phyloP scores from a whole-genome alignment of 139 green algal genomes.

The Chlamydomonas schloesseri region DNA sequence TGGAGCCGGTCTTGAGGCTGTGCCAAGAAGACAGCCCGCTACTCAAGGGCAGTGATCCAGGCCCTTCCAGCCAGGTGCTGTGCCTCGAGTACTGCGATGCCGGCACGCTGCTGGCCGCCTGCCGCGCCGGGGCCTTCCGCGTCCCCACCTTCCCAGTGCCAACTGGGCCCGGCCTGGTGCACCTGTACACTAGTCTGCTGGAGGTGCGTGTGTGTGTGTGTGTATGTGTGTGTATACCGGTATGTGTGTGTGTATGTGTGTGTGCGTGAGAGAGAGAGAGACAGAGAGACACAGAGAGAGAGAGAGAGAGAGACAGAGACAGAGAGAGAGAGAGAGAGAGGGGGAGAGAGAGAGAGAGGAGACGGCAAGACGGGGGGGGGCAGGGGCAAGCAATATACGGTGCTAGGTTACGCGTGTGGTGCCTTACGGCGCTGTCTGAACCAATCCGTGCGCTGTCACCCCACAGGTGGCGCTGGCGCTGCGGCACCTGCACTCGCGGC shows the following conservation, averaged over 20 bases:
- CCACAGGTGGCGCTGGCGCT: slow-evolving; percentile 20
- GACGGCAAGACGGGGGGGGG: no score
- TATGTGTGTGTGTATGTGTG: no score
- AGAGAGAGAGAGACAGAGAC: no score
- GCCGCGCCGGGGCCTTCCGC: background rate
- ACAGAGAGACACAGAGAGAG: no score
- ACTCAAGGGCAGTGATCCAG: background rate
- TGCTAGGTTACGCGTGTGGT: no score
- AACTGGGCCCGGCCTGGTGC: background rate
- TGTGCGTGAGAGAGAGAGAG: background rate
- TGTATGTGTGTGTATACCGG: no score
- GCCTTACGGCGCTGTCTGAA: background rate
- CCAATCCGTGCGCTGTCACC: no score
- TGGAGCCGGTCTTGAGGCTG: background rate
- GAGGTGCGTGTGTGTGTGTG: no score
- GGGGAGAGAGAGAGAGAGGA: no score
- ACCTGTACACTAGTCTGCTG: slow-evolving; percentile 13
- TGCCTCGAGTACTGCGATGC: slow-evolving; percentile 22
- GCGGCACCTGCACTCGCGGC: slow-evolving; percentile 24
- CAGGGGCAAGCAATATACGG: no score
- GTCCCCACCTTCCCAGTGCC: background rate
- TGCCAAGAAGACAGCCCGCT: background rate
- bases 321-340: no score
- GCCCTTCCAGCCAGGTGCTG: background rate
- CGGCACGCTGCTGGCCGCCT: background rate